Base-by-base conservation (phyloP, 2,329 filamentous ascomycete genomes). In the Phialophora verrucosa region DNA sequence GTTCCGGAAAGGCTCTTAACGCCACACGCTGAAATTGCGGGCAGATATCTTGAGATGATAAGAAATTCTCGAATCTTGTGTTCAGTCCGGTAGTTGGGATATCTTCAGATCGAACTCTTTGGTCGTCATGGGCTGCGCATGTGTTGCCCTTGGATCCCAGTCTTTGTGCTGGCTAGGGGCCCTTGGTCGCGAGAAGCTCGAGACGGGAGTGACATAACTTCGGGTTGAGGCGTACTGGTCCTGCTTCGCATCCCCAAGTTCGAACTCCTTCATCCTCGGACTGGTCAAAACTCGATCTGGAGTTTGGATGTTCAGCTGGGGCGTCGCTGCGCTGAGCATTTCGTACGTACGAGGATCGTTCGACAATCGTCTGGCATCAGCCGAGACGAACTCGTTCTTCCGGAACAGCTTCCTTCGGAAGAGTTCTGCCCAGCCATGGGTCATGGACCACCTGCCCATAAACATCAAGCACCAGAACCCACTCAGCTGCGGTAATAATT, bases 391-490 rank as follows among this genome's bases (percentile, higher is more conserved):
- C 77, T 98, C 94, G 73, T 90, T 87, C 71, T 82, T 80, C 42
- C 75, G 77, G 25, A 80, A 78, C 67, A 87, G 79, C 57, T 81
- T 75, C 44, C 78, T 76, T 62, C 77, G 81, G 71, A 88, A 77
- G 50, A 93, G 79, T 29, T 96, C 88, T 50, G 83, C 72, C 95
- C 95, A 99, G 69, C 91, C 95, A 2, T 83, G 85, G 63, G 96
- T 82, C 89, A 98, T 96, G n/a, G 91, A 90, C 77, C 87, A 88
- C 60, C 93, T 90, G 44, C 91, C 90, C 35, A 97, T 87, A 65
- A 98, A 87, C 62, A 97, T 78, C 64, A 96, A 84, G 58, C 91
- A 87, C 88, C 94, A 96, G 56, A 98, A 81, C 7, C 94, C 94
- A 70, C 93, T 93, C 71, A 92, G 83, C 89, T 92, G 71, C 20